phyloP scores from a whole-genome alignment of 805 yeast genomes.

The Schwanniomyces vanrijiae region DNA sequence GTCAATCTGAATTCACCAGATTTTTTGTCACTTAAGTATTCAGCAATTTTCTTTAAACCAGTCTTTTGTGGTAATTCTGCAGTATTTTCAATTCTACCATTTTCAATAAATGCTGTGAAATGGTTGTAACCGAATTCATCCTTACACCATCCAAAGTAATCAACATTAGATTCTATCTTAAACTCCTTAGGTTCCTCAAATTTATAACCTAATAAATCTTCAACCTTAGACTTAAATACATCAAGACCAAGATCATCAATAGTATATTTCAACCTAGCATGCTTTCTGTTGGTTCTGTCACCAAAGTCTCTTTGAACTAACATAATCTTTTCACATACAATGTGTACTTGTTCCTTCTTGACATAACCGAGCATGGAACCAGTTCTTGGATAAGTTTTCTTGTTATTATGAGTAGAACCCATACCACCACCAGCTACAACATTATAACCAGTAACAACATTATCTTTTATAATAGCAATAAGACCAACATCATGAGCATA shows the following conservation, averaged over 20 bases:
- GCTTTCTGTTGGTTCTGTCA: slow-evolving; percentile 94
- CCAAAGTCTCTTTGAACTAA: slow-evolving; percentile 92
- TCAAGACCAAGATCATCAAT: slow-evolving; percentile 93
- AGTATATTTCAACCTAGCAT: slow-evolving; percentile 96
- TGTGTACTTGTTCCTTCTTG: slow-evolving; percentile 61
- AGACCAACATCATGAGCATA: slow-evolving; percentile 95
- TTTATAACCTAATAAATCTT: slow-evolving; percentile 74
- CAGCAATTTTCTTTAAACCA: slow-evolving; percentile 79
- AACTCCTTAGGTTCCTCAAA: slow-evolving; percentile 71
- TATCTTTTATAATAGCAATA: slow-evolving; percentile 76
- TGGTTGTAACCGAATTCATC: slow-evolving; percentile 85
- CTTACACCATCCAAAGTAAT: slow-evolving; percentile 89
- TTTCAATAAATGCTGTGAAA: slow-evolving; percentile 91
- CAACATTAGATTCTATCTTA: slow-evolving; percentile 83
- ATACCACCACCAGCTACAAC: slow-evolving; percentile 97
- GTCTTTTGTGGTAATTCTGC: slow-evolving; percentile 86
- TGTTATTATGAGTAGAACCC: slow-evolving; percentile 97
- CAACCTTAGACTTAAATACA: slow-evolving; percentile 75
- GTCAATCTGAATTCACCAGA: slow-evolving; percentile 89
- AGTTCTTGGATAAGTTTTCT: slow-evolving; percentile 93
- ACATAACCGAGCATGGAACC: slow-evolving; percentile 86
- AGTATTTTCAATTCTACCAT: slow-evolving; percentile 94
- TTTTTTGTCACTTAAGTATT: slow-evolving; percentile 54
- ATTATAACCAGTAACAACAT: slow-evolving; percentile 76
- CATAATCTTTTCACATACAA: slow-evolving; percentile 89